phyloP scores from a whole-genome alignment of 129 eudicot genomes.

The Chrysanthemum seticuspe region DNA sequence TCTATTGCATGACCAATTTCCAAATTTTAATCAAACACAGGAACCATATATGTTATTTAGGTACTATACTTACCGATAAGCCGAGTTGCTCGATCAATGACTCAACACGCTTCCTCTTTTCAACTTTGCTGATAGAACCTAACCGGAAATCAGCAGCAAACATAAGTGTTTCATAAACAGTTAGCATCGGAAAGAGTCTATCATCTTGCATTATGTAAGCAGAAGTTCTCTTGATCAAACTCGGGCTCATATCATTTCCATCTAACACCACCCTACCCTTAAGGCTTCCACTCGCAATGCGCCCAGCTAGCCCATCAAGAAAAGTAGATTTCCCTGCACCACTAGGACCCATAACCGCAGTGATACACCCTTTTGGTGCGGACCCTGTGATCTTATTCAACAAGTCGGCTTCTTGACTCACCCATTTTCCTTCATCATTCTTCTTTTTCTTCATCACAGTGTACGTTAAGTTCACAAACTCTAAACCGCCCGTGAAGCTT shows the following conservation, averaged over 20 bases:
- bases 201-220: slow-evolving; percentile 91
- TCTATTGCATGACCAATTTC: too few relatives aligned
- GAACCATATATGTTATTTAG: neutral
- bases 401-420: slow-evolving; percentile 57
- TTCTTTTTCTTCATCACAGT: slow-evolving; percentile 57
- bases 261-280: slow-evolving; percentile 65
- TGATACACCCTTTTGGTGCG: slow-evolving; percentile 75
- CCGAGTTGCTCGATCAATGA: slow-evolving; percentile 72
- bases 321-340: slow-evolving; percentile 91
- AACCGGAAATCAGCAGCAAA: slow-evolving; percentile 79
- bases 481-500: slow-evolving; percentile 66
- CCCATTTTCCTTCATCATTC: slow-evolving; percentile 52
- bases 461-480: slow-evolving; percentile 60
- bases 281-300: slow-evolving; percentile 80
- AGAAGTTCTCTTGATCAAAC: slow-evolving; percentile 67
- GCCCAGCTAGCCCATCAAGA: slow-evolving; percentile 76
- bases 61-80: slow-evolving; percentile 46
- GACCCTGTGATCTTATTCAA: slow-evolving; percentile 60
- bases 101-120: slow-evolving; percentile 68
- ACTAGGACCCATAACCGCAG: slow-evolving; percentile 96
- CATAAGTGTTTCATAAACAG: slow-evolving; percentile 77
- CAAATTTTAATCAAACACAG: too few relatives aligned
- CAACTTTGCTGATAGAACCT: slow-evolving; percentile 56
- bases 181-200: slow-evolving; percentile 69
- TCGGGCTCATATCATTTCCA: slow-evolving; percentile 63